Base-by-base conservation (phyloP, 495 filamentous ascomycete species). In the Penicillium fimorum region DNA sequence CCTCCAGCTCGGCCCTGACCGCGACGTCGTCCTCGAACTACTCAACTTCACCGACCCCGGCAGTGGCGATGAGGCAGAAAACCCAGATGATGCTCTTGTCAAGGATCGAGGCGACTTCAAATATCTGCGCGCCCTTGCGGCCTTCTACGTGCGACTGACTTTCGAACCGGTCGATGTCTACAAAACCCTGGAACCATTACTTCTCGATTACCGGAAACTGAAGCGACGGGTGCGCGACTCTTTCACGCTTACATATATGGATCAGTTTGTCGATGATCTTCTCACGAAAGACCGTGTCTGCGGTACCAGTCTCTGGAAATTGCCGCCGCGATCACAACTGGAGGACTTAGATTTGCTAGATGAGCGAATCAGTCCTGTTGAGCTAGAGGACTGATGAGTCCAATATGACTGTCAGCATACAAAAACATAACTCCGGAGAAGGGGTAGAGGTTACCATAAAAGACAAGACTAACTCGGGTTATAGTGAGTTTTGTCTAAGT, bases 221-320 rank as follows among this genome's bases (percentile, higher is more conserved):
- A 83, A 86, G 69, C 70, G 90, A 52, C 80, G 88, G 52, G 84
- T 85, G 4, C 81, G 88, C 55, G 85, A 84, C 43, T 90, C 91
- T 4, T 81, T 77, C 50, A 78, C 73, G 20, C 69, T 97, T 44
- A 92, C 90, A 40, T 88, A 82, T 67, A 82, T 99, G 78, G 94
- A 99, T 74, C 86, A 90, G 67, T 97, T 99, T 65, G 81, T 97
- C 48, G 94, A 97, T 73, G 90, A 95, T 58, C 73, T 99, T 53
- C 75, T 99, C 53, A 90, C 85, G 0, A 95, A 96, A 74, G 89
- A 95, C 53, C 81, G 94, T 57, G 85, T 96, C 1, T 97, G 92
- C 61, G 92, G 86, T 44, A 97, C 96, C 10, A 95, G 87, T 66
- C 66, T 99, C 54, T 95, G 91, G 86, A 95, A 96, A 78, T 79